Evolutionary conservation across 2,329 filamentous ascomycete species (phyloP), one percentile per base, ranked within the genome.

Genomic region (Ustulina deusta): DNA sequence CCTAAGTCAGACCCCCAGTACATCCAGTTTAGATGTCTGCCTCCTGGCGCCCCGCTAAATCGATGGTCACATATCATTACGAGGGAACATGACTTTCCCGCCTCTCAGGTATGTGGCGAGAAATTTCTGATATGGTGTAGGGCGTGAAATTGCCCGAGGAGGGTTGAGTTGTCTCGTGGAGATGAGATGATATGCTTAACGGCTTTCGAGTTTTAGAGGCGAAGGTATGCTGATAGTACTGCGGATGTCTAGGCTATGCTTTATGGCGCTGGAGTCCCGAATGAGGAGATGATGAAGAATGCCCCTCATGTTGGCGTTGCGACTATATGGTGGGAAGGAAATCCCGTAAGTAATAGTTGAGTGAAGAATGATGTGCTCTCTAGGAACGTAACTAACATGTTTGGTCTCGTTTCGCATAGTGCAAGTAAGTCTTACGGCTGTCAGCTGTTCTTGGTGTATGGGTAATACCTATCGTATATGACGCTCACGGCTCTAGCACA

Each of bases 311-410:
- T 98, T 29, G 95, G 95, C 65, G 89, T 97, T 76, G 91, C 94
- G 7, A 94, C 92, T 5, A 93, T 97, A 4, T 97, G 94, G 94
- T 98, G 94, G 94, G 94, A 97, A 81, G 95, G 95, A 32, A 97
- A 97, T 78, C 93, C 95, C 42, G 90, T 93, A 81, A 82, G 90
- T 86, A 17, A 27, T 38, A 17, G 27, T 15, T 46, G 22, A 6
- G 25, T 42, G 32, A 38, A 44, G 17, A 29, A 36, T n/a, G 7
- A 1, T 25, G 13, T 15, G 6, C 11, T 64, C n/a, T 7, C 3
- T 10, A 9, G 55, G 17, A 10, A 40, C 7, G 22, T 27, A 29
- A 34, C 70, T 74, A 59, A 74, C 61, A 15, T n/a, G 15, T 13
- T 38, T 17, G 38, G 3, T 42, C 38, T 46, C 13, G 4, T 60